These are phyloP conservation scores for Polytolypa hystricis DNA, from an alignment of 2,329 filamentous ascomycete species.

Conservation along the genomic window DNA sequence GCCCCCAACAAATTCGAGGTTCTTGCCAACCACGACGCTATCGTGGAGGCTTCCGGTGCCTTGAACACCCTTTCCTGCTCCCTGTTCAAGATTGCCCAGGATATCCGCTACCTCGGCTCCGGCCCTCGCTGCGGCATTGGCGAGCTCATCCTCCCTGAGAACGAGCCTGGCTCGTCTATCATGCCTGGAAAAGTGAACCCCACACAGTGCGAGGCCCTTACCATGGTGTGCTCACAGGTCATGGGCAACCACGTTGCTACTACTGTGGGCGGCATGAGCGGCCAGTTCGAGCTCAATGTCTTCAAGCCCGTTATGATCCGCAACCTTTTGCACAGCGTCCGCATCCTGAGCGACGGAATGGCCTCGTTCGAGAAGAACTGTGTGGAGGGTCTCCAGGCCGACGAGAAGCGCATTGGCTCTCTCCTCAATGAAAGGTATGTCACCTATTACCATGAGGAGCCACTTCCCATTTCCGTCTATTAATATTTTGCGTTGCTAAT, in stretches of 20 bases:
- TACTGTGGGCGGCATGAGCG: slow-evolving; percentile 91
- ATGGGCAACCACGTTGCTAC: slow-evolving; percentile 94
- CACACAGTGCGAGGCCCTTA: slow-evolving; percentile 93
- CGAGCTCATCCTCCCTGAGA: slow-evolving; percentile 87
- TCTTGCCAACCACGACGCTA: slow-evolving; percentile 86
- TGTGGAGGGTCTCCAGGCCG: slow-evolving; percentile 75
- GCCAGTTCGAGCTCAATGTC: slow-evolving; percentile 97
- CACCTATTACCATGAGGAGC: neutral
- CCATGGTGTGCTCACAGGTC: slow-evolving; percentile 95
- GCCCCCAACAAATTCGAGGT: slow-evolving; percentile 99
- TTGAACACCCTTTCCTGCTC: slow-evolving; percentile 87
- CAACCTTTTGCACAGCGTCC: slow-evolving; percentile 85
- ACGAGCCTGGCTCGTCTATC: slow-evolving; percentile 94
- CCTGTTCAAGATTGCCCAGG: slow-evolving; percentile 96
- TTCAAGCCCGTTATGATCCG: slow-evolving; percentile 96
- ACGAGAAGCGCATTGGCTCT: slow-evolving; percentile 80
- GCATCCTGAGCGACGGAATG: slow-evolving; percentile 87
- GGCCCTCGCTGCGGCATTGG: slow-evolving; percentile 92
- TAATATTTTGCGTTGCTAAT: slow-evolving; percentile 4
- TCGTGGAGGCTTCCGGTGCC: slow-evolving; percentile 86
- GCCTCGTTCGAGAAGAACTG: slow-evolving; percentile 90
- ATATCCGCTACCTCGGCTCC: slow-evolving; percentile 92
- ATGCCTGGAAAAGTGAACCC: slow-evolving; percentile 99
- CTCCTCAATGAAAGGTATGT: slow-evolving; percentile 90
- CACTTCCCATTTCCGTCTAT: slow-evolving; percentile 19